Percentiles rank a stretch among this genome's conserved stretches.
These are phyloP conservation scores for Claviceps capensis DNA, from an alignment of 2,329 filamentous ascomycete genomes.

Conservation along the genomic window DNA sequence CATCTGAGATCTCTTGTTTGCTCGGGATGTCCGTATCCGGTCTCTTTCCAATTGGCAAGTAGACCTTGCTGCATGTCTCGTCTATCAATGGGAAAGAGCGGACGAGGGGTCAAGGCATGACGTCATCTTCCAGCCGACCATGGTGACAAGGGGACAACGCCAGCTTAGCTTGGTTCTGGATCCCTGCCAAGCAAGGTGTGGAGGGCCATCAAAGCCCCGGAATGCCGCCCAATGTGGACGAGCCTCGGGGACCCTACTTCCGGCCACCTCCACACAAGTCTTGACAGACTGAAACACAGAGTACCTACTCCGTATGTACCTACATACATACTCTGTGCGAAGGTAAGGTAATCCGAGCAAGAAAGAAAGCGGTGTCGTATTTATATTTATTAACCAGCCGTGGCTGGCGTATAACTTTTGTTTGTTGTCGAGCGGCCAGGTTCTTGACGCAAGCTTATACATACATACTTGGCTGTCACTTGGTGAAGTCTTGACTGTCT, in stretches of 20 bases:
- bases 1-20: not conserved
- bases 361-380: not conserved
- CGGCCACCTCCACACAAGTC: slow-evolving; percentile 3
- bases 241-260: slow-evolving; percentile 5
- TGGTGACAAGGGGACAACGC: not conserved
- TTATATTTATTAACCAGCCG: not conserved
- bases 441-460: too few relatives aligned
- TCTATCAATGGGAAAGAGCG: not conserved
- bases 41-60: too few relatives aligned
- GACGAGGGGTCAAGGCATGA: not conserved
- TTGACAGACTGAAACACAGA: not conserved
- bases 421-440: not conserved
- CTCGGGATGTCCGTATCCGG: too few relatives aligned
- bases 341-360: not conserved
- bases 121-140: not conserved
- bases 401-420: not conserved
- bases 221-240: not conserved
- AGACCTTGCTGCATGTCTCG: not conserved
- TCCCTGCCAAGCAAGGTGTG: not conserved
- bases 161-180: not conserved
- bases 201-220: not conserved
- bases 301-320: too few relatives aligned
- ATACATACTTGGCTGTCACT: not conserved
- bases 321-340: too few relatives aligned
- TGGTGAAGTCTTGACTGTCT: not conserved